Evolutionary conservation across 2,329 filamentous ascomycete species (phyloP).

Genomic region (Byssochlamys sp.): DNA sequence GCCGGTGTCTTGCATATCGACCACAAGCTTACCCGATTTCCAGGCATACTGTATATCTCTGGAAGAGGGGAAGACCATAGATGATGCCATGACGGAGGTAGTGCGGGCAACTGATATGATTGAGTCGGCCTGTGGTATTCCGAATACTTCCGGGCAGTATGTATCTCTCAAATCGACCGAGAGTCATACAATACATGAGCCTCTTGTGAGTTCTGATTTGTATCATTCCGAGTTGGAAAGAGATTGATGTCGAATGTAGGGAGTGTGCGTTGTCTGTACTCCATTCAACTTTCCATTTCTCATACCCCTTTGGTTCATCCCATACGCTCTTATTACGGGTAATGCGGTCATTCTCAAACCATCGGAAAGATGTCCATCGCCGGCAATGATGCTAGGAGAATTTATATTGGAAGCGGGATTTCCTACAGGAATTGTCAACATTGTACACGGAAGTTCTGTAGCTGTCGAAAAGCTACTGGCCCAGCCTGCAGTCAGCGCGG

Average conservation of each 20-base stretch:
- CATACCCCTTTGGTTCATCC: slow-evolving; percentile 1
- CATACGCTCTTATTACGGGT: slow-evolving; percentile 34
- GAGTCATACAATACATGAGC: not conserved
- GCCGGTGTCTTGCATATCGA: not conserved
- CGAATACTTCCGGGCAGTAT: not conserved
- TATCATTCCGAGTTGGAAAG: no score
- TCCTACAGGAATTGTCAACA: slow-evolving; percentile 56
- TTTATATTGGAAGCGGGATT: slow-evolving; percentile 55
- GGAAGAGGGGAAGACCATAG: not conserved
- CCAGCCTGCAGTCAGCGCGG: slow-evolving; percentile 58
- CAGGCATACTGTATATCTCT: not conserved
- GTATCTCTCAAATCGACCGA: not conserved
- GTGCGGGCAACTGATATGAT: not conserved
- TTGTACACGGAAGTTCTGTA: slow-evolving; percentile 55
- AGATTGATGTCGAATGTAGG: not conserved
- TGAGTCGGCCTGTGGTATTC: not conserved
- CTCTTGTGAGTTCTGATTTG: not conserved
- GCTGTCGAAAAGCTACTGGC: slow-evolving; percentile 62
- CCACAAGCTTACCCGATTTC: not conserved
- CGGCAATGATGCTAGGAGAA: slow-evolving; percentile 58
- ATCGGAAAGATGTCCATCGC: slow-evolving; percentile 56
- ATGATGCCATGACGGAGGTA: not conserved
- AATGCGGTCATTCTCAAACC: slow-evolving; percentile 58
- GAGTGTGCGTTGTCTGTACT: not conserved
- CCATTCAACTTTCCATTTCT: slow-evolving; percentile 2